These are phyloP conservation scores for Cytauxzoon felis DNA, from an alignment of 169 alveolate species.

Conservation along the genomic window DNA sequence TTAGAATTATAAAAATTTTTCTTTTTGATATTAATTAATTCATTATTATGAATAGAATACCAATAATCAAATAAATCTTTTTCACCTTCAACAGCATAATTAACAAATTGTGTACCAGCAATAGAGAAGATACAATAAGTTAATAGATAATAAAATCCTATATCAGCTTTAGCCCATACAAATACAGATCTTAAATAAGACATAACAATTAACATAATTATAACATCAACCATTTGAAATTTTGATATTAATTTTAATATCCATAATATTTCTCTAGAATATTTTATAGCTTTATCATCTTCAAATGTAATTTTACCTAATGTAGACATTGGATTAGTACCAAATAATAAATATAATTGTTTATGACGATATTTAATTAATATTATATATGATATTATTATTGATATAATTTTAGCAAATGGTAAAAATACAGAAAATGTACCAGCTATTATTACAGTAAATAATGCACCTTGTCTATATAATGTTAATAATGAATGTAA, in stretches of 20 bases:
- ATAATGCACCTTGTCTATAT: slow-evolving; percentile 36
- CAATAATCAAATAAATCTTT: slow-evolving; percentile 49
- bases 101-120: slow-evolving; percentile 58
- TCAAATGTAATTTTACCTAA: slow-evolving; percentile 24
- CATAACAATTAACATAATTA: slow-evolving; percentile 38
- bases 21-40: neutral
- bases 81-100: slow-evolving; percentile 62
- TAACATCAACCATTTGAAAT: slow-evolving; percentile 60
- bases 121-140: slow-evolving; percentile 52
- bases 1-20: neutral
- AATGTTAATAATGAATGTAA: slow-evolving; percentile 48
- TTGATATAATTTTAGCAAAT: slow-evolving; percentile 49
- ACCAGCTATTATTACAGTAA: slow-evolving; percentile 34
- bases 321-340: slow-evolving; percentile 19
- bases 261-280: slow-evolving; percentile 51
- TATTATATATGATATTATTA: slow-evolving; percentile 12
- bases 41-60: slow-evolving; percentile 26
- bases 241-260: slow-evolving; percentile 51
- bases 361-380: slow-evolving; percentile 32
- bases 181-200: slow-evolving; percentile 43
- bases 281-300: slow-evolving; percentile 46
- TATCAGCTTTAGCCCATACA: slow-evolving; percentile 49
- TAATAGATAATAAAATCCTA: slow-evolving; percentile 36
- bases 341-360: slow-evolving; percentile 34
- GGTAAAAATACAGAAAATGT: slow-evolving; percentile 51